Percentiles rank a stretch among this genome's conserved stretches.
phyloP scores from a whole-genome alignment of 2,329 filamentous ascomycete species.

The Colletotrichum sp. region DNA sequence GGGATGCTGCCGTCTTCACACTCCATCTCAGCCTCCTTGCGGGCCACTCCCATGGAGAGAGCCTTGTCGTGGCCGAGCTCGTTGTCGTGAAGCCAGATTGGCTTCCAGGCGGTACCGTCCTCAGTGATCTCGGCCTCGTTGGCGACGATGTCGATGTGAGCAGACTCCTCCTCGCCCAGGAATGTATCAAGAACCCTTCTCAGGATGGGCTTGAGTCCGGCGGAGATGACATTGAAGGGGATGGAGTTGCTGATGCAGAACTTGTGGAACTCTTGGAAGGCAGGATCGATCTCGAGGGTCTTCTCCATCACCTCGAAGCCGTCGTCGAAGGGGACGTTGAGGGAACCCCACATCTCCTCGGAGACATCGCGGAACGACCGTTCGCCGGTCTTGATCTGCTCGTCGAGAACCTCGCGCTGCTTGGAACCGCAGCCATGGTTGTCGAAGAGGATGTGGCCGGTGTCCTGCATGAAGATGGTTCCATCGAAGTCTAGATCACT shows the following conservation, averaged over 20 bases:
- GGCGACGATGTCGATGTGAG: slow-evolving; percentile 69
- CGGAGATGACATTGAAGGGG: slow-evolving; percentile 73
- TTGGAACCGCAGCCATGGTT: slow-evolving; percentile 65
- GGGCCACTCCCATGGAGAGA: slow-evolving; percentile 65
- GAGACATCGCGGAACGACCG: slow-evolving; percentile 73
- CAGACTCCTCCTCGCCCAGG: slow-evolving; percentile 63
- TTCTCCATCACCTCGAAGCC: slow-evolving; percentile 70
- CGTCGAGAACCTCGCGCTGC: slow-evolving; percentile 60
- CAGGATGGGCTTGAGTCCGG: slow-evolving; percentile 69
- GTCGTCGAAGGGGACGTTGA: slow-evolving; percentile 70
- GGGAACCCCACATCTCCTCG: slow-evolving; percentile 73
- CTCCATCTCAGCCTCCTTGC: slow-evolving; percentile 55
- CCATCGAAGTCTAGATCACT: slow-evolving; percentile 66
- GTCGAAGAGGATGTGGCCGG: slow-evolving; percentile 72
- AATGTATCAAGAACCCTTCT: slow-evolving; percentile 67
- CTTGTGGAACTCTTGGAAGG: slow-evolving; percentile 67
- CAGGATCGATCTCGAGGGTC: slow-evolving; percentile 65
- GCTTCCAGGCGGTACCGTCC: slow-evolving; percentile 67
- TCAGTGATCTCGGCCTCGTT: slow-evolving; percentile 66
- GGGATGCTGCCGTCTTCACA: slow-evolving; percentile 67
- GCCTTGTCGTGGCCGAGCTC: slow-evolving; percentile 73
- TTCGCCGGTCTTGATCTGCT: slow-evolving; percentile 68
- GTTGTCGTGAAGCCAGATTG: slow-evolving; percentile 70
- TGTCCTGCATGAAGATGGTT: slow-evolving; percentile 76
- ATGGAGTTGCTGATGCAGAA: slow-evolving; percentile 68